Evolutionary conservation across 192 early-diverging fungal genomes (phyloP).

Genomic region (Mortierella antarctica): DNA sequence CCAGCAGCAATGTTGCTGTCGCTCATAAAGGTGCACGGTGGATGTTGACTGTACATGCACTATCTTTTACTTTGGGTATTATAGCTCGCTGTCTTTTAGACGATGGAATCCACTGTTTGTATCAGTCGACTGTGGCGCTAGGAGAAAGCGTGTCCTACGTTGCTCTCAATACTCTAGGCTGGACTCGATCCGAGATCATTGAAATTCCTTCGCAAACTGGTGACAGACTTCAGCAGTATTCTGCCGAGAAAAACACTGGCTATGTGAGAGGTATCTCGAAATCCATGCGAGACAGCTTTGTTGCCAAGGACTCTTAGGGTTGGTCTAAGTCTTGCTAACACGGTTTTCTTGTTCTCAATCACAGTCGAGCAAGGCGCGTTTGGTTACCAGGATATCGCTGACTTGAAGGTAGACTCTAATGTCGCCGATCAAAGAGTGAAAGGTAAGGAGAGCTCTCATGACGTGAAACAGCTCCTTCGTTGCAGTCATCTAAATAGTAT

Average conservation of each 20-base stretch:
- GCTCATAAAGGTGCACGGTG: constrained; percentile 46
- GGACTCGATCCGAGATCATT: constrained; percentile 77
- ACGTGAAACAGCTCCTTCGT: background rate
- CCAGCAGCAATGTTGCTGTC: background rate
- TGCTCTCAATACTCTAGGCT: constrained; percentile 74
- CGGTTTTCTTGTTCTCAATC: too few species aligned
- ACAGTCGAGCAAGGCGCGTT: constrained; percentile 30
- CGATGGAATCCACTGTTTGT: constrained; percentile 56
- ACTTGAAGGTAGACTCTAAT: constrained; percentile 11
- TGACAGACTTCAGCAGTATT: constrained; percentile 58
- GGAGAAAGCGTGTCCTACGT: constrained; percentile 32
- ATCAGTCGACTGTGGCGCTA: constrained; percentile 9
- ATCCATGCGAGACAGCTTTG: background rate
- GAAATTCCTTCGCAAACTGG: constrained; percentile 64
- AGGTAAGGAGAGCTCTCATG: background rate
- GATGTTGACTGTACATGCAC: constrained; percentile 3
- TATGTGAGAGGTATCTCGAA: constrained; percentile 53
- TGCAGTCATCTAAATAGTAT: background rate
- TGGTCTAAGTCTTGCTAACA: background rate
- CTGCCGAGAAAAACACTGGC: constrained; percentile 53
- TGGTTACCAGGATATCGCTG: constrained; percentile 14
- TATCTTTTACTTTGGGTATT: background rate
- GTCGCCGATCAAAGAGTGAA: background rate
- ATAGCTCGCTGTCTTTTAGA: constrained; percentile 60
- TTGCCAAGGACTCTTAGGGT: background rate